These are phyloP conservation scores for Naumovozyma baii DNA, from an alignment of 805 yeast species.

Conservation along the genomic window DNA sequence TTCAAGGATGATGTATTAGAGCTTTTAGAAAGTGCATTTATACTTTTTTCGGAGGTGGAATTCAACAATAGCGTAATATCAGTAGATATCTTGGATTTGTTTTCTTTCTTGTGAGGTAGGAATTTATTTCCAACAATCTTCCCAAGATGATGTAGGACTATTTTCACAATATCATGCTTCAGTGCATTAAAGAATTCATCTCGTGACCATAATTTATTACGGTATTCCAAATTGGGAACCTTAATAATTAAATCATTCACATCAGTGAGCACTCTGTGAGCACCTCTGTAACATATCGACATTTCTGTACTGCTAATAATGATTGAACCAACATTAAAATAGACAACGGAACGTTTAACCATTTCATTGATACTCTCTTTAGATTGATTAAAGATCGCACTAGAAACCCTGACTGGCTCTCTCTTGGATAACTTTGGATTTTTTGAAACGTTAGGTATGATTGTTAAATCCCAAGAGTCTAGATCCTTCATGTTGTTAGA, in stretches of 20 bases:
- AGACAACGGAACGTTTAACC: conserved; percentile 63
- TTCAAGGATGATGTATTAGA: background rate
- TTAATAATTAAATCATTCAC: conserved; percentile 45
- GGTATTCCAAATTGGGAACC: conserved; percentile 41
- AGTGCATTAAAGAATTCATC: conserved; percentile 45
- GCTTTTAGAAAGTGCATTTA: background rate
- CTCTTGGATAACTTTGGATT: conserved; percentile 2
- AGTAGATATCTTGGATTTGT: conserved; percentile 14
- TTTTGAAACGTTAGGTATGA: conserved; percentile 5
- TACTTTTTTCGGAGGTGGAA: background rate
- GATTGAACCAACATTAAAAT: conserved; percentile 51
- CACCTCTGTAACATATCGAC: conserved; percentile 60
- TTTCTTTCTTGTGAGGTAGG: conserved; percentile 35
- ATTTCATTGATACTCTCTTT: conserved; percentile 43
- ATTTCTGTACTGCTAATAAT: conserved; percentile 39
- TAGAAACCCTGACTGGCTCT: conserved; percentile 4
- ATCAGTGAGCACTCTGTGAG: conserved; percentile 47
- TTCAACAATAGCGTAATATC: conserved; percentile 16
- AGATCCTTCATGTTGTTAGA: conserved; percentile 7
- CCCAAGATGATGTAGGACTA: conserved; percentile 50
- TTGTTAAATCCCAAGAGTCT: conserved; percentile 14
- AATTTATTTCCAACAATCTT: conserved; percentile 53
- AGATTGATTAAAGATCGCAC: conserved; percentile 10
- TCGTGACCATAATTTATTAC: conserved; percentile 47
- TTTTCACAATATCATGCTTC: conserved; percentile 46